A percentile compares a stretch with the other conserved stretches of the same genome.
Conservation (phyloP, 768 basidiomycete genomes). For the Termitomyces titanicus region DNA sequence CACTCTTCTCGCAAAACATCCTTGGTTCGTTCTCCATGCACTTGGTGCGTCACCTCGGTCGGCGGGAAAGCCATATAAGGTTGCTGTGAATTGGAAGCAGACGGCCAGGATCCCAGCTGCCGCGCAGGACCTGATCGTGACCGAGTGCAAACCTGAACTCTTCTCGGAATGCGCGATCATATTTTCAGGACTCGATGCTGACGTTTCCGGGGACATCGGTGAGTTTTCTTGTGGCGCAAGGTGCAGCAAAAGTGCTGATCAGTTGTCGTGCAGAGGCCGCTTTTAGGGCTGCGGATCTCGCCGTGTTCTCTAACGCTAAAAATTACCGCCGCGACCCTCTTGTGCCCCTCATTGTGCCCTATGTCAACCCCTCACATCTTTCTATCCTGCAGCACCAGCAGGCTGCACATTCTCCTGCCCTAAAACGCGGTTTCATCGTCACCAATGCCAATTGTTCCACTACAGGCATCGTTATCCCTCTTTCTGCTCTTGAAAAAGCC, state of each 20-base stretch:
- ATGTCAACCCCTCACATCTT: slow-evolving; percentile 88
- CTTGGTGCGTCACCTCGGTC: slow-evolving; percentile 89
- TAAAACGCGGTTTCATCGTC: slow-evolving; percentile 88
- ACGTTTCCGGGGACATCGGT: slow-evolving; percentile 96
- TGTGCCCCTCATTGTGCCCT: slow-evolving; percentile 94
- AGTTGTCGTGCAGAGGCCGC: slow-evolving; percentile 63
- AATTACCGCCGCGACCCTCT: slow-evolving; percentile 90
- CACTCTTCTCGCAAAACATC: slow-evolving; percentile 79
- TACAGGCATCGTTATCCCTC: slow-evolving; percentile 89
- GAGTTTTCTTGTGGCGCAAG: slow-evolving; percentile 11
- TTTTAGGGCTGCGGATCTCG: slow-evolving; percentile 83
- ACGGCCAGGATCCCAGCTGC: slow-evolving; percentile 62
- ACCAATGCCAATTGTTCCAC: slow-evolving; percentile 99
- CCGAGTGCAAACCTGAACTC: slow-evolving; percentile 71
- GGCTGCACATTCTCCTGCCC: slow-evolving; percentile 57
- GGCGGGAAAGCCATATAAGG: slow-evolving; percentile 75
- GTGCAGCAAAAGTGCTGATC: slow-evolving; percentile 2
- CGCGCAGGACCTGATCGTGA: slow-evolving; percentile 62
- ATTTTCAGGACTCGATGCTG: slow-evolving; percentile 95
- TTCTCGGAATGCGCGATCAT: slow-evolving; percentile 83
- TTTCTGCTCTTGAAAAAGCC: slow-evolving; percentile 81
- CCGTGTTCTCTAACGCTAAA: slow-evolving; percentile 97
- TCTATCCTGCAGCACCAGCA: slow-evolving; percentile 83
- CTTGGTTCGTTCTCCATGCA: slow-evolving; percentile 83
- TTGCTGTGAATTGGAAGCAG: slow-evolving; percentile 88